Evolutionary conservation across 768 basidiomycete genomes (phyloP), one percentile per base, ranked within the genome.

Genomic region (Boletellus ananiceps): DNA sequence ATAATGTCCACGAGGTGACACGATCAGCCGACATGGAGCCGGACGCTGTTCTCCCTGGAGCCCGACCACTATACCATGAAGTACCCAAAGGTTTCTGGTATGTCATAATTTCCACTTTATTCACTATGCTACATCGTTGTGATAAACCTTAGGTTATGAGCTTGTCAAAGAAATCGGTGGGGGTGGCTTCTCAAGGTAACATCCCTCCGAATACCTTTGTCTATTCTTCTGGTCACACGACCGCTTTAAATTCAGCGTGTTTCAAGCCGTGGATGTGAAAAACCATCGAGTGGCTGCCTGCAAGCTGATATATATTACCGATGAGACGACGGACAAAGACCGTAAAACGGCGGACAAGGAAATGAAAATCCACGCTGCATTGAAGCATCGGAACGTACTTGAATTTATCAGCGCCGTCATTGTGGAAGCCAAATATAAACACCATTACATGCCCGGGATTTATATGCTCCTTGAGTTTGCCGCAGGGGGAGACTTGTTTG

Each of bases 391-490:
- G 1, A 82, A 94, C 54, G 79, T 98, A 8, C 80, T 99, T 33
- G 83, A 91, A 61, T 91, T 98, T 59, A 62, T 93, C 50, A 83
- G 85, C 43, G 87, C 85, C 0, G 79, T 84, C 27, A 71, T 89
- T 3, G 84, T 93, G 0, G 91, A 93, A 55, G 63, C 70, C 15
- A 79, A 82, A 52, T 77, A 80, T 36, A 69, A 70, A 32, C 63
- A 73, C 43, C 57, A 72, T 33, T 93, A 84, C 61, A 68, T 84
- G 0, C 87, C 92, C 0, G 95, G 88, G 0, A 77, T 93, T 18
- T 99, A 97, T 63, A 91, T 99, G 78, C 71, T 97, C 16, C 70
- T 99, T 60, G 96, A 98, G 65, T 72, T 95, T 31, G 96, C 95
- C 0, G 83, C 83, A 1, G 94, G 93, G 18, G 96, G 96, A 0